These are phyloP conservation scores for Aethionema arabicum DNA, from an alignment of 345 rosid genomes.

Conservation along the genomic window DNA sequence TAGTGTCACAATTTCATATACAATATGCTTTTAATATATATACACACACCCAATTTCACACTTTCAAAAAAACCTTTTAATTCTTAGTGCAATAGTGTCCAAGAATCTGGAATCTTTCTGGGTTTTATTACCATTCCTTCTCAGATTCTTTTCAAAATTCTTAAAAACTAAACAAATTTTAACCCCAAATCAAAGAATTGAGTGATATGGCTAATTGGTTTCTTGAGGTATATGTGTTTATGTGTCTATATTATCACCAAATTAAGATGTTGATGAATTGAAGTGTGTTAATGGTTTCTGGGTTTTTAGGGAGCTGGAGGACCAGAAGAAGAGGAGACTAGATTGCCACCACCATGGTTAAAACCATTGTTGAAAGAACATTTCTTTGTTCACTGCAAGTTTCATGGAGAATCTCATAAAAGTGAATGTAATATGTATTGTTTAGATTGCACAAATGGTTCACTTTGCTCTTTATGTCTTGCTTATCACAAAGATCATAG, in stretches of 20 bases:
- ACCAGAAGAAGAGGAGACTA: constrained; percentile 63
- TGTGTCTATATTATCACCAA: neutral
- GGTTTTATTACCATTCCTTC: constrained; percentile 21
- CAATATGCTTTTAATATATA: constrained; percentile 14
- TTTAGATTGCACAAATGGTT: constrained; percentile 81
- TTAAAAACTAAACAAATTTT: constrained; percentile 10
- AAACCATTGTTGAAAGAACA: constrained; percentile 65
- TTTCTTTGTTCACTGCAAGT: constrained; percentile 90
- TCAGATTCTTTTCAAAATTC: neutral
- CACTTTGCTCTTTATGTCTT: constrained; percentile 81
- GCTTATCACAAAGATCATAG: constrained; percentile 71
- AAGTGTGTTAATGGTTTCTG: constrained; percentile 4
- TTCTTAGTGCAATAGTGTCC: constrained; percentile 22
- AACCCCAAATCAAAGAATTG: constrained; percentile 4
- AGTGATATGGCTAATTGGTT: constrained; percentile 16
- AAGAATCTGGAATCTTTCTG: constrained; percentile 35
- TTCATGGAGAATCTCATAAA: constrained; percentile 82
- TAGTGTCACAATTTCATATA: constrained; percentile 28
- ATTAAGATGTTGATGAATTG: constrained; percentile 14
- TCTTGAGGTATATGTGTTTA: constrained; percentile 15
- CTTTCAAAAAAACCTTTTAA: constrained; percentile 7
- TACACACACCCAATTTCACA: neutral
- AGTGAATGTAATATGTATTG: constrained; percentile 99
- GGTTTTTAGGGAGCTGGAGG: constrained; percentile 59
- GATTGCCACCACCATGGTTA: constrained; percentile 91